These are phyloP conservation scores for Nasturtium officinale DNA, from an alignment of 345 rosid genomes.

Conservation along the genomic window DNA sequence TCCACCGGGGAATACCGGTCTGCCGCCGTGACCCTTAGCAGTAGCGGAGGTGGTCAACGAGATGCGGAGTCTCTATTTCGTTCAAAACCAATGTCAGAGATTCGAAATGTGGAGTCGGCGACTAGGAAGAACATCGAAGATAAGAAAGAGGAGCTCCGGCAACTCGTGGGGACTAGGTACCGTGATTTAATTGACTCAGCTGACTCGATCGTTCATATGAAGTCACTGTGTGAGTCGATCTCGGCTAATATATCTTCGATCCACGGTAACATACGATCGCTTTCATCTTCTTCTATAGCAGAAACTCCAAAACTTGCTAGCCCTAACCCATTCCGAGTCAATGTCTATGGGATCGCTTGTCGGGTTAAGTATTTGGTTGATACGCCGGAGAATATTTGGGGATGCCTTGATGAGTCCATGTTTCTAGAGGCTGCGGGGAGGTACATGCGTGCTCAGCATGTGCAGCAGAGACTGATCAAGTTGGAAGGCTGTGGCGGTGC, in stretches of 20 bases:
- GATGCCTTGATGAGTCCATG: constrained; percentile 89
- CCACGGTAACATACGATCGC: constrained; percentile 61
- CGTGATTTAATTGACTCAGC: constrained; percentile 96
- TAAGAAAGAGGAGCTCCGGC: constrained; percentile 95
- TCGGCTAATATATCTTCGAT: constrained; percentile 67
- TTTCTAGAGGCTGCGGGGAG: constrained; percentile 84
- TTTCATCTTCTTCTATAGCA: constrained; percentile 56
- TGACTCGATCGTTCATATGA: constrained; percentile 87
- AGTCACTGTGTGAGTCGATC: constrained; percentile 75
- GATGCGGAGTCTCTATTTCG: constrained; percentile 92
- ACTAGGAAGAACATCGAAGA: constrained; percentile 81
- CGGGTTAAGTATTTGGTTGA: constrained; percentile 91
- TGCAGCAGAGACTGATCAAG: constrained; percentile 55
- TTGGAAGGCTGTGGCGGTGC: constrained; percentile 31
- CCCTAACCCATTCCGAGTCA: constrained; percentile 45
- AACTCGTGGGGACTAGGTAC: constrained; percentile 84
- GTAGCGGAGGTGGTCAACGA: constrained; percentile 56
- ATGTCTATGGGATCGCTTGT: constrained; percentile 75
- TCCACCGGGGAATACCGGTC: constrained; percentile 51
- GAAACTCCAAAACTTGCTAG: constrained; percentile 53
- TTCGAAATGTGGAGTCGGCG: constrained; percentile 71
- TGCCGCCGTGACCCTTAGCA: constrained; percentile 36
- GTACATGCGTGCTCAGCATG: constrained; percentile 82
- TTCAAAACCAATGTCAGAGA: constrained; percentile 70
- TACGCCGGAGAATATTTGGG: constrained; percentile 96